Conservation (phyloP, 805 yeast genomes). For the Ogataea salicorniae region DNA sequence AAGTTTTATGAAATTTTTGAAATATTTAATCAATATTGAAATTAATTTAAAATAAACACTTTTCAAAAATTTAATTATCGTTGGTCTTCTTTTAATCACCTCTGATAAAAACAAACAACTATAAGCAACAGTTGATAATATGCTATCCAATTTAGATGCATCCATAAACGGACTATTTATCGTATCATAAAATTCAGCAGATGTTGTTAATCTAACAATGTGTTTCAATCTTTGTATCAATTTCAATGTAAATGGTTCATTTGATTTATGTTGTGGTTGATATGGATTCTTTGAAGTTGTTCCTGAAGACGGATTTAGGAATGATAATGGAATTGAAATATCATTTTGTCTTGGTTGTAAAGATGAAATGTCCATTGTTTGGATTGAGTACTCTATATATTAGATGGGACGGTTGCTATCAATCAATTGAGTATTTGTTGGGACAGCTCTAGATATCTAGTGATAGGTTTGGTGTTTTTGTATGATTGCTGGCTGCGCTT, state of each 20-base stretch:
- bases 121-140: conserved; percentile 32
- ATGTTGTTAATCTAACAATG: conserved; percentile 16
- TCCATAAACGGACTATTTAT: conserved; percentile 23
- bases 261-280: background rate
- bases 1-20: background rate
- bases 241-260: background rate
- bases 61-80: conserved; percentile 5
- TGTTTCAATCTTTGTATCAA: conserved; percentile 11
- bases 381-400: too few species aligned
- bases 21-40: conserved; percentile 1
- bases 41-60: conserved; percentile 2
- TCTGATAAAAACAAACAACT: conserved; percentile 26
- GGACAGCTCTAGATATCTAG: too few species aligned
- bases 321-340: too few species aligned
- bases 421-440: too few species aligned
- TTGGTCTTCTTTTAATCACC: conserved; percentile 19
- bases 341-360: too few species aligned
- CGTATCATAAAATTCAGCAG: conserved; percentile 25
- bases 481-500: too few species aligned
- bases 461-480: too few species aligned
- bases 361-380: too few species aligned
- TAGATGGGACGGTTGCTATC: too few species aligned
- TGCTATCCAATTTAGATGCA: conserved; percentile 26
- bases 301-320: too few species aligned
- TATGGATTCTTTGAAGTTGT: too few species aligned